Base-by-base conservation (phyloP, 106 monocot species). In the Dioscorea dumetorum region DNA sequence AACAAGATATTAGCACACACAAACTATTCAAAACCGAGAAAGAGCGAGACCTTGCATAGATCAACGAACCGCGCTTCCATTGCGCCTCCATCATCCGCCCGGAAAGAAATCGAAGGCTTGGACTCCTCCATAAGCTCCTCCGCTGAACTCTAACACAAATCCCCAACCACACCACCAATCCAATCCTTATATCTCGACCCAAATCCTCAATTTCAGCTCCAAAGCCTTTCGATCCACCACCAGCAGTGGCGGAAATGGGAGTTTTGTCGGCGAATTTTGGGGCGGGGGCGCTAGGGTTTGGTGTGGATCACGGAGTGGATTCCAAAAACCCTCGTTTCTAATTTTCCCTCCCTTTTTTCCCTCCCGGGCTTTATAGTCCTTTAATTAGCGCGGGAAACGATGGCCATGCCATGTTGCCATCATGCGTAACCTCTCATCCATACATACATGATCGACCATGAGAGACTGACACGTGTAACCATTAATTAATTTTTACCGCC, bases 11-110 rank as follows among this genome's bases (percentile, higher is more conserved):
- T 50, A 12, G 33, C 64, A 22, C 10, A 33, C 6, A 66, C 20
- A 73, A 19, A 41, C 12, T 21, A 50, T 32, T 62, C 10, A 19
- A 23, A 23, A 65, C 22, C 23, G 12, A 48, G 7, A 20, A 15
- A 20, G 60, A 57, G 68, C 12, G n/a, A 23, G 66, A 91, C 91
- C 86, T 86, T 88, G 88, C 91, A 91, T 4, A 87, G 67, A 67
- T 76, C 81, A 9, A 78, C 76, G 50, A 97, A 87, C n/a, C 91
- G 86, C 65, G 77, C 61, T 35, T 88, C 88, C 81, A 88, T 76
- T 8, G 80, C 56, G 33, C 41, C 79, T 3, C 57, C 79, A 18
- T 78, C 80, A 57, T 74, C 81, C 13, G 64, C 66, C 33, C 18
- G 33, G 11, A 70, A 70, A 12, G 70, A 54, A 50, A 34, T 50